These are phyloP conservation scores for Pelargonium citronellum DNA, from an alignment of 441 rosid species.

Conservation along the genomic window DNA sequence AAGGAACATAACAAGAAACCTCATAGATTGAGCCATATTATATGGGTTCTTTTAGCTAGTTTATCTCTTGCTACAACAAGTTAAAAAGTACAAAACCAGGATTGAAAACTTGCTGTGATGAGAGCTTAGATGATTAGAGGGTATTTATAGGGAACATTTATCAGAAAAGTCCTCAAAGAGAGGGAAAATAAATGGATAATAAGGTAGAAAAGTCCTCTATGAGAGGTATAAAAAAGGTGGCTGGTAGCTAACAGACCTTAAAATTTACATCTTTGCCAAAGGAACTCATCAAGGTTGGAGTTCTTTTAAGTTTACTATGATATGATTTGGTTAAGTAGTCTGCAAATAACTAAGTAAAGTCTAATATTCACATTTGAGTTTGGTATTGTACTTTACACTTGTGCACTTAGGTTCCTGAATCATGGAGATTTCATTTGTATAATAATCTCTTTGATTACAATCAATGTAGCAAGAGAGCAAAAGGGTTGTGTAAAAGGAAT, in stretches of 20 bases:
- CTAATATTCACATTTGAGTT: constrained; percentile 6
- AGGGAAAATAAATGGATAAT: not conserved
- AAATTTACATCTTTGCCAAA: constrained; percentile 4
- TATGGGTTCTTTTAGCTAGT: not conserved
- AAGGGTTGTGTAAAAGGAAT: constrained; percentile 1
- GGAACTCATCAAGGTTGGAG: constrained; percentile 4
- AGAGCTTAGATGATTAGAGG: not conserved
- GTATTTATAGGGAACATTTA: constrained; percentile 3
- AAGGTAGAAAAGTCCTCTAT: not conserved
- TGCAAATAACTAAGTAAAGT: not conserved
- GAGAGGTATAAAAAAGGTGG: not conserved
- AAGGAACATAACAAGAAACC: constrained; percentile 28
- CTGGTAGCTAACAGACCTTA: constrained; percentile 5
- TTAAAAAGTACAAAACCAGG: not conserved
- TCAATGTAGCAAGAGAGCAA: not conserved
- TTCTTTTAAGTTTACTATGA: not conserved
- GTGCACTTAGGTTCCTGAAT: too few species aligned
- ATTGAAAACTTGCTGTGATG: not conserved
- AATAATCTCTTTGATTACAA: constrained; percentile 1
- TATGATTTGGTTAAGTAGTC: not conserved
- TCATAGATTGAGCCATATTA: constrained; percentile 29
- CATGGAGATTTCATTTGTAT: not conserved
- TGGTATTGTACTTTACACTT: constrained; percentile 1
- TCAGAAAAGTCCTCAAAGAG: not conserved
- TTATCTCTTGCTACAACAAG: not conserved